Evolutionary conservation across 495 filamentous ascomycete genomes (phyloP).

Genomic region (Xylaria intraflava): DNA sequence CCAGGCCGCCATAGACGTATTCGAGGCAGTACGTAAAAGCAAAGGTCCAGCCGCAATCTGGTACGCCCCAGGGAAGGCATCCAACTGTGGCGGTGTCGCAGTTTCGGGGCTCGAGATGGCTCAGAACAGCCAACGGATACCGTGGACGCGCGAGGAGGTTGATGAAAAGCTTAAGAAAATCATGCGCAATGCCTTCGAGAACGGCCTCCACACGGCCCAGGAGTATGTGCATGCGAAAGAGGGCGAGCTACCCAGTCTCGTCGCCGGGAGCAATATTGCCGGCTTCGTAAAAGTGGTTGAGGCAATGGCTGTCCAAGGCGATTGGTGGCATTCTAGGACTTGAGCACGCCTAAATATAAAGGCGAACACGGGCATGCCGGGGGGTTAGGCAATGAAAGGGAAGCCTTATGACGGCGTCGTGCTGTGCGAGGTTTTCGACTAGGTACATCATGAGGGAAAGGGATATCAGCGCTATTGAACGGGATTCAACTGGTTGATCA

Average conservation of each 20-base stretch:
- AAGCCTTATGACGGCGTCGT: too few relatives aligned
- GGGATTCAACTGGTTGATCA: too few relatives aligned
- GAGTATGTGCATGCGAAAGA: constrained; percentile 71
- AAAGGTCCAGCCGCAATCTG: constrained; percentile 70
- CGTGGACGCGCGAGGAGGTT: constrained; percentile 84
- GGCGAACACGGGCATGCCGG: not conserved
- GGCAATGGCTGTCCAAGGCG: constrained; percentile 94
- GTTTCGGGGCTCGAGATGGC: constrained; percentile 99
- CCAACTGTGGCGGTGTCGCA: constrained; percentile 96
- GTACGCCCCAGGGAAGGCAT: constrained; percentile 95
- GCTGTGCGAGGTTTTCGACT: too few relatives aligned
- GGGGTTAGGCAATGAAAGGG: too few relatives aligned
- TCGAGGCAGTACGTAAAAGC: constrained; percentile 71
- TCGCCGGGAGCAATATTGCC: constrained; percentile 93
- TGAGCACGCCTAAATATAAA: not conserved
- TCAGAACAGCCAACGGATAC: constrained; percentile 83
- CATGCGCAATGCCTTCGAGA: constrained; percentile 91
- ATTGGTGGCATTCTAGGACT: constrained; percentile 66
- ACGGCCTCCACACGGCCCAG: constrained; percentile 83
- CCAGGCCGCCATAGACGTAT: constrained; percentile 88
- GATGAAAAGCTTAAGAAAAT: constrained; percentile 87
- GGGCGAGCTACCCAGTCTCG: constrained; percentile 81
- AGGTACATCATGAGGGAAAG: too few relatives aligned
- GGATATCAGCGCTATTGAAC: too few relatives aligned
- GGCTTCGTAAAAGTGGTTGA: constrained; percentile 93